phyloP scores from a whole-genome alignment of 331 rosid genomes.

The Telfairia occidentalis region DNA sequence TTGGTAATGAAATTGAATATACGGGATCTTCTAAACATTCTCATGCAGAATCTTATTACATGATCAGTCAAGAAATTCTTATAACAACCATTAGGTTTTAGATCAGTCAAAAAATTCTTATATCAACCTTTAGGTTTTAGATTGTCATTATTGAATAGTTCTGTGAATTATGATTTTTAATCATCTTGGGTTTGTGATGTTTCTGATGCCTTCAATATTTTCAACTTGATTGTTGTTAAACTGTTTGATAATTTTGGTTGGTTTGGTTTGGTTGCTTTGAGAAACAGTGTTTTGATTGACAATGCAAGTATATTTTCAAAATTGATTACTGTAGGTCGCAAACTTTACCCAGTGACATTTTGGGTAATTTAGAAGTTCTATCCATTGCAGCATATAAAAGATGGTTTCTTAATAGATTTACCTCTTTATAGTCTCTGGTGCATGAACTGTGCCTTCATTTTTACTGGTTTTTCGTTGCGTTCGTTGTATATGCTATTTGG shows the following conservation, averaged over 20 bases:
- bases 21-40: not conserved
- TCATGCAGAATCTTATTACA: not conserved
- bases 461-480: not conserved
- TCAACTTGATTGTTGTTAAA: not conserved
- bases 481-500: not conserved
- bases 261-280: not conserved
- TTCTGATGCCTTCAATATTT: not conserved
- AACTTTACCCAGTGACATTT: not conserved
- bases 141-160: not conserved
- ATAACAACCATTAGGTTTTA: not conserved
- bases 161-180: not conserved
- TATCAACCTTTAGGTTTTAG: not conserved
- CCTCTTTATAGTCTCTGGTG: not conserved
- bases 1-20: conserved; percentile 23
- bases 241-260: not conserved
- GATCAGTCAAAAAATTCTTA: too few relatives aligned
- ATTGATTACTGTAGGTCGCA: not conserved
- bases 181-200: not conserved
- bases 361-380: not conserved
- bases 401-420: not conserved
- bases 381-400: not conserved
- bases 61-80: not conserved
- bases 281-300: not conserved
- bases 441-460: not conserved
- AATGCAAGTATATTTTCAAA: not conserved